Conservation (phyloP, 192 early-diverging fungal genomes). For the Backusella liffmaniae region DNA sequence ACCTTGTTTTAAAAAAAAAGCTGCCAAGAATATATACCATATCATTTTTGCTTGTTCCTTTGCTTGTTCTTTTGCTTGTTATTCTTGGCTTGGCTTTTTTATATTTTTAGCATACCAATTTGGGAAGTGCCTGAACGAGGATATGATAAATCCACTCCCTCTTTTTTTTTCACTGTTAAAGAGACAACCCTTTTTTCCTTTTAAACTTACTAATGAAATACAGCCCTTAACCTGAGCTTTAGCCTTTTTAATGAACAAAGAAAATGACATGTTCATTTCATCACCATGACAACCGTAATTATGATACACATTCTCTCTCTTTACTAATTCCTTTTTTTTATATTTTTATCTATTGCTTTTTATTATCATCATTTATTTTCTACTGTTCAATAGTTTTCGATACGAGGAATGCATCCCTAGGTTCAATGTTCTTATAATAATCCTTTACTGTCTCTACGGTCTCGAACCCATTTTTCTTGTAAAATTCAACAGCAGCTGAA, state of each 20-base stretch:
- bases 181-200: not conserved
- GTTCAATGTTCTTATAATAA: constrained; percentile 87
- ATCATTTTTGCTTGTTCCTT: not conserved
- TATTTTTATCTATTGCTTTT: not conserved
- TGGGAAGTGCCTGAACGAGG: not conserved
- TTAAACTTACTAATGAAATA: not conserved
- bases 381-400: constrained; percentile 33
- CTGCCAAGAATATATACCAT: no score
- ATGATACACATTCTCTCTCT: not conserved
- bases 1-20: no score
- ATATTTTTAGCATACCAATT: not conserved
- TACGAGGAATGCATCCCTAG: constrained; percentile 75
- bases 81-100: not conserved
- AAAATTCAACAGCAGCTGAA: constrained; percentile 78
- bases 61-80: not conserved
- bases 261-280: not conserved
- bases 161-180: not conserved
- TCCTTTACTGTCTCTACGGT: constrained; percentile 53
- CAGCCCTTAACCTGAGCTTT: not conserved
- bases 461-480: constrained; percentile 76
- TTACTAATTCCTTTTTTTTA: not conserved
- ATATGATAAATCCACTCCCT: not conserved
- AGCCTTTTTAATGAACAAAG: not conserved
- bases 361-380: not conserved
- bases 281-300: not conserved